Evolutionary conservation across 305 asterid species (phyloP).

Genomic region (Fraxinus sp.): DNA sequence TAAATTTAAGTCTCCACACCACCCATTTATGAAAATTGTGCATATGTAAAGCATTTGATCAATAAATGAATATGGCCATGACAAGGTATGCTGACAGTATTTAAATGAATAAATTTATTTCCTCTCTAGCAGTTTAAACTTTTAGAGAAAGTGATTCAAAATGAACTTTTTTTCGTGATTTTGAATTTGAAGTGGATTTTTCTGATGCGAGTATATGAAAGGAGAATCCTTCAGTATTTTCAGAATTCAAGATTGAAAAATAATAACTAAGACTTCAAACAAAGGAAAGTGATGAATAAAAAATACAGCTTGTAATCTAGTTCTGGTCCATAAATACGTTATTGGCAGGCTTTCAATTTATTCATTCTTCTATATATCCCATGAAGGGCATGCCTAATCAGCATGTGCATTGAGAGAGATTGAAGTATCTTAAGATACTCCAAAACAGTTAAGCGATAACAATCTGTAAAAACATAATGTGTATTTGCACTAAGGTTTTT

Average conservation of each 20-base stretch:
- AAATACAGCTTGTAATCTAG: not conserved
- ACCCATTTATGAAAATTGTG: not conserved
- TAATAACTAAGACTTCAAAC: not conserved
- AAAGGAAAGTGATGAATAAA: not conserved
- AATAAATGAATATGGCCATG: not conserved
- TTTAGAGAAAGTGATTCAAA: not conserved
- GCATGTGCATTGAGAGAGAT: conserved; percentile 1
- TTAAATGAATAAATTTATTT: not conserved
- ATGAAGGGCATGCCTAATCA: not conserved
- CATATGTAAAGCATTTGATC: not conserved
- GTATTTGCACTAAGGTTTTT: conserved; percentile 18
- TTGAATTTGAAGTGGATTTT: not conserved
- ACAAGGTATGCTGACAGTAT: not conserved
- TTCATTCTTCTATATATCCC: not conserved
- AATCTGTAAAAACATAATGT: not conserved
- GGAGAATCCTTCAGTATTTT: conserved; percentile 5
- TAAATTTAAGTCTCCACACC: not conserved
- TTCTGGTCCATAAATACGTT: not conserved
- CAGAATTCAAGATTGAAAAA: not conserved
- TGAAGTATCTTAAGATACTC: conserved; percentile 7
- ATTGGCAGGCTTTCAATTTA: not conserved
- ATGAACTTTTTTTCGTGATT: not conserved
- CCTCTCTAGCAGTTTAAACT: not conserved
- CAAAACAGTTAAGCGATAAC: not conserved
- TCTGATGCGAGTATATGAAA: conserved; percentile 2